Base-by-base conservation (phyloP, 208 protist species). In the Trypanosomatidae sp. region DNA sequence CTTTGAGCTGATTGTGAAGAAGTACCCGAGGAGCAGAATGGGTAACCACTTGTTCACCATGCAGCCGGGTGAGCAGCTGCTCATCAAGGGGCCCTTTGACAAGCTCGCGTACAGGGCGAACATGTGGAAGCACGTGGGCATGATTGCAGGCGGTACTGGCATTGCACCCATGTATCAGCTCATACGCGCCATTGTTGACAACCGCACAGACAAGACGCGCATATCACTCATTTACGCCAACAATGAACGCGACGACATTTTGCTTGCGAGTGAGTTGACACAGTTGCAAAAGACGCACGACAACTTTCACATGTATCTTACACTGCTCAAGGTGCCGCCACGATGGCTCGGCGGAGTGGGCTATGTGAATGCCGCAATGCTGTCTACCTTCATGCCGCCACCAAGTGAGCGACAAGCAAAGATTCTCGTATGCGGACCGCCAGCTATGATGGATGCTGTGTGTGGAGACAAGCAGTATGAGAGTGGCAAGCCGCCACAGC, bases 81-180 rank as follows among this genome's bases (percentile, higher is more conserved):
- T 91, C 37, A 55, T 93, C n/a, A 80, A 87, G 50, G 91, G 92
- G 6, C 94, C 92, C 6, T 87, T 83, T 23, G 66, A 80, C 48
- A 88, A 91, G 56, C 78, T 96, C 52, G 60, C 76, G 6, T 94
- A 96, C 66, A 74, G 66, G 53, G 58, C 73, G 25, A 82, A 70
- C 35, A 76, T 81, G 74, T 95, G 84, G 57, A 80, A 77, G 52
- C 72, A 91, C 52, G 59, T 96, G 3, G 87, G 85, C 33, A 93
- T 96, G 84, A 78, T 96, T 7, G 79, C 78, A 2, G 70, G 70
- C 15, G 92, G 92, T 25, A 96, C 87, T 22, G 92, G 88, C 52
- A 96, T 97, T 48, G 66, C 90, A 7, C 88, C 92, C 10, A 88
- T 94, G 69, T 87, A 87, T 48, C 90, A 97, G 70, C 56, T 94